These are phyloP conservation scores for Ballota nigra DNA, from an alignment of 257 asterid species.

Conservation along the genomic window DNA sequence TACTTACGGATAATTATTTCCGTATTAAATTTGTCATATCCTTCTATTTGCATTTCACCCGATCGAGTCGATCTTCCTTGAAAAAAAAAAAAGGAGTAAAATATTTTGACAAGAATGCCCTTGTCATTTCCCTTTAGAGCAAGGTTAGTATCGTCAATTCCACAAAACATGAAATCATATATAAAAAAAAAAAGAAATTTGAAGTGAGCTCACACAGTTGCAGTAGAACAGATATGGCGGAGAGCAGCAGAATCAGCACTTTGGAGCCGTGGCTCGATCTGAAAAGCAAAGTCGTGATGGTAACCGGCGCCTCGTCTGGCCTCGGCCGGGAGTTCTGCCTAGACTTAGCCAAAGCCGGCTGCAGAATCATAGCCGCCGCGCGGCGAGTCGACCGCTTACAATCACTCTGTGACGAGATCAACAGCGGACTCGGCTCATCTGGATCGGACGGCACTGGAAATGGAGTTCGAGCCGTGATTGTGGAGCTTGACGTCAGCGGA, in stretches of 20 bases:
- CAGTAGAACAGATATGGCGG: slow-evolving; percentile 13
- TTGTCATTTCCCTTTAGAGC: not conserved
- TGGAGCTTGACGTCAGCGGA: slow-evolving; percentile 58
- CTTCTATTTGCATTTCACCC: no score
- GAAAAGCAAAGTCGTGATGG: slow-evolving; percentile 40
- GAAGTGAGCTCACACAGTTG: no score
- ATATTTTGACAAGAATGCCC: no score
- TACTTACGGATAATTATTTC: no score
- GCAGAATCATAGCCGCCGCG: slow-evolving; percentile 51
- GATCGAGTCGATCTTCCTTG: no score
- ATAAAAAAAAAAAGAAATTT: no score
- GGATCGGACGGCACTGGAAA: not conserved
- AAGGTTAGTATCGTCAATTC: not conserved
- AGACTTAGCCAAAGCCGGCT: slow-evolving; percentile 45
- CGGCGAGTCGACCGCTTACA: slow-evolving; percentile 43
- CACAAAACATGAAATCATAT: no score
- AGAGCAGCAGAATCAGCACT: not conserved
- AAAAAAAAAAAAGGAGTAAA: no score
- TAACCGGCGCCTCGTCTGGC: slow-evolving; percentile 56
- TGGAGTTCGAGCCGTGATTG: slow-evolving; percentile 32
- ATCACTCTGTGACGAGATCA: slow-evolving; percentile 43
- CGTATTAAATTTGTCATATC: no score
- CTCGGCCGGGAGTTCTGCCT: slow-evolving; percentile 45
- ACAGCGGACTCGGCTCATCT: not conserved
- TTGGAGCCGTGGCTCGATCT: slow-evolving; percentile 38